Evolutionary conservation across 2,329 filamentous ascomycete species (phyloP), one percentile per base, ranked within the genome.

Genomic region (Hypoxylon sp.): DNA sequence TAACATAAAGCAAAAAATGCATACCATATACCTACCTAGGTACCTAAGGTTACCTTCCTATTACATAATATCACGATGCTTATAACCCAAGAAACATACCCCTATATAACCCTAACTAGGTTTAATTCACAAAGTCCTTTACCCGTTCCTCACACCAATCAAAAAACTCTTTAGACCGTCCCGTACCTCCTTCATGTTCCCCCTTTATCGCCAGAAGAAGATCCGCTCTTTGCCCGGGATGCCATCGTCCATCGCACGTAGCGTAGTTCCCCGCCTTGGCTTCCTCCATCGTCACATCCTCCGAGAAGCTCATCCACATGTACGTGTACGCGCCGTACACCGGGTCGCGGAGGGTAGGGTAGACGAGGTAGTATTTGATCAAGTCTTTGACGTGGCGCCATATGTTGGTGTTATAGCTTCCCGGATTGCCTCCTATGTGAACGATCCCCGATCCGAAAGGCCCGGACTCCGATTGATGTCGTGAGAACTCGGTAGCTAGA

Each of bases 231-330:
- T 74, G 73, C 2, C 66, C 72, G 2, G 69, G 69, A 51, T 74
- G 72, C 73, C 72, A 74, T 49, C 72, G 71, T 1, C 72, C 72
- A 43, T 73, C 56, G 45, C 69, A 74, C 21, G 71, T 74, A 2
- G 69, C 72, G 32, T 74, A 74, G 0, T 68, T 63, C 2, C 72
- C 73, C 2, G 69, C 65, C 11, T 65, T 17, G 5, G 65, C 67
- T 19, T 66, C 70, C 5, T 72, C 58, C 13, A 69, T 50, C 5
- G 69, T 74, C 5, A 74, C 65, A 13, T 65, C 62, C 2, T 68
- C 28, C 6, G 69, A 73, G 36, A 73, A 68, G 1, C 67, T 70
- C 69, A 75, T 73, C 73, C 73, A 75, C 14, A 73, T 60, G 52
- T 67, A 73, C 0, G 69, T 75, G 17, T 73, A 66, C 3, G 71